phyloP scores from a whole-genome alignment of 495 filamentous ascomycete genomes.

The Lasiosphaeria ovina region DNA sequence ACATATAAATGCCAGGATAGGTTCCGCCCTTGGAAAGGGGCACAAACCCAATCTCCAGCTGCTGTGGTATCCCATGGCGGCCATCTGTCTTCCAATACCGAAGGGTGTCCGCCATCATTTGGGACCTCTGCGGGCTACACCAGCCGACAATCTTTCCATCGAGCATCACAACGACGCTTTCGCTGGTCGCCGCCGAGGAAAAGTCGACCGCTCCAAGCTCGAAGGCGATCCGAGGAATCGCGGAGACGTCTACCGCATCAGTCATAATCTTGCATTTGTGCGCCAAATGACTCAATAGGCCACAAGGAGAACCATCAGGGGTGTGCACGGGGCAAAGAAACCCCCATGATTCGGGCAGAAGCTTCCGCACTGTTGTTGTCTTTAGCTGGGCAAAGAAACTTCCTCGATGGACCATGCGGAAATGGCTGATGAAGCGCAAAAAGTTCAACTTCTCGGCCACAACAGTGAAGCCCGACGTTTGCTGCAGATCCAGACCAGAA shows the following conservation, averaged over 20 bases:
- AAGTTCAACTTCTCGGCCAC: conserved; percentile 99
- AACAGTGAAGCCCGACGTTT: conserved; percentile 90
- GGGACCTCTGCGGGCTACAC: conserved; percentile 79
- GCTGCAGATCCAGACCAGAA: conserved; percentile 89
- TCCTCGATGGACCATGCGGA: conserved; percentile 98
- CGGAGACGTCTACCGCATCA: conserved; percentile 62
- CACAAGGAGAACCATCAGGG: conserved; percentile 92
- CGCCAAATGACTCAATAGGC: conserved; percentile 89
- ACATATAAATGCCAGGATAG: conserved; percentile 94
- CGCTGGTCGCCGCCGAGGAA: conserved; percentile 70
- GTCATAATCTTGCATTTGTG: conserved; percentile 94
- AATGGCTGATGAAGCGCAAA: conserved; percentile 96
- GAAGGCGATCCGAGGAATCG: conserved; percentile 65
- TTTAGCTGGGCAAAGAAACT: conserved; percentile 98
- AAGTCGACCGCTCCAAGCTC: conserved; percentile 73
- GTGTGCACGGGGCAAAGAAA: conserved; percentile 98
- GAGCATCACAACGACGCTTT: conserved; percentile 83
- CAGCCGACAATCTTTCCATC: conserved; percentile 88
- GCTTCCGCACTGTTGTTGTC: conserved; percentile 92
- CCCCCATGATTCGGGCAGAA: conserved; percentile 95
- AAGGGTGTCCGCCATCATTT: conserved; percentile 74
- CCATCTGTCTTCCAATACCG: conserved; percentile 96
- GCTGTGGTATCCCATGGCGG: conserved; percentile 73
- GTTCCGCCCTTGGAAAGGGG: conserved; percentile 84
- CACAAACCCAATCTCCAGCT: conserved; percentile 89